Base-by-base conservation (phyloP, 1,284 basidiomycete genomes). In the Sanghuangporus baumii region DNA sequence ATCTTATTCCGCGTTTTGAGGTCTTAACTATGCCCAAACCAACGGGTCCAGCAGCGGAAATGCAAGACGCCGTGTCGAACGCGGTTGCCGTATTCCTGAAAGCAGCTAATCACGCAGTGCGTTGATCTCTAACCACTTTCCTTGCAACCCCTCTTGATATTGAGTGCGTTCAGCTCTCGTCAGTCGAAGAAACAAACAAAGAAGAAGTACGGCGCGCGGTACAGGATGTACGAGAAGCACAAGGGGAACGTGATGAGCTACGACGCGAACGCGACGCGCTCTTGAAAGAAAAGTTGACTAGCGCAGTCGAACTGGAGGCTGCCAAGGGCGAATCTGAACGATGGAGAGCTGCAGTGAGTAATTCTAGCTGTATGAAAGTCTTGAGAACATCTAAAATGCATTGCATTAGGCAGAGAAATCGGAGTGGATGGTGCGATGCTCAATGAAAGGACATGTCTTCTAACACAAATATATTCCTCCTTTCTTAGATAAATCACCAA, bases 211-310 rank as follows among this genome's bases (percentile, higher is more conserved):
- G 78, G 57, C 78, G 78, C 41, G 76, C 77, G 2, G 68, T 73
- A 41, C 69, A 77, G 7, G 83, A 86, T 40, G 68, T 76, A 16
- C 77, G 76, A 51, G 78, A 81, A 46, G 78, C 81, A 6, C 75
- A 78, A 58, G 71, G 72, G 26, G 83, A 86, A 68, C 80, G 85
- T 46, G 85, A 88, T 64, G 80, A 81, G 43, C 80, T 81, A 6
- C 75, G 78, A 59, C 71, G 72, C 26, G 83, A 86, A 69, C 79
- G 84, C 41, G 85, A 88, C 64, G 80, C 81, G 46, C 81, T 82
- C 0, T 52, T 84, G 14, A 78, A 79, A 52, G 71, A 77, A 2
- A 71, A 84, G 6, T 79, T 81, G 64, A 71, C 73, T 12, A 68
- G 72, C 31, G 77, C 78, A 58, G 69, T 82, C 40, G 80, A 86